phyloP scores from a whole-genome alignment of 257 asterid genomes.

The Echites panduratus region DNA sequence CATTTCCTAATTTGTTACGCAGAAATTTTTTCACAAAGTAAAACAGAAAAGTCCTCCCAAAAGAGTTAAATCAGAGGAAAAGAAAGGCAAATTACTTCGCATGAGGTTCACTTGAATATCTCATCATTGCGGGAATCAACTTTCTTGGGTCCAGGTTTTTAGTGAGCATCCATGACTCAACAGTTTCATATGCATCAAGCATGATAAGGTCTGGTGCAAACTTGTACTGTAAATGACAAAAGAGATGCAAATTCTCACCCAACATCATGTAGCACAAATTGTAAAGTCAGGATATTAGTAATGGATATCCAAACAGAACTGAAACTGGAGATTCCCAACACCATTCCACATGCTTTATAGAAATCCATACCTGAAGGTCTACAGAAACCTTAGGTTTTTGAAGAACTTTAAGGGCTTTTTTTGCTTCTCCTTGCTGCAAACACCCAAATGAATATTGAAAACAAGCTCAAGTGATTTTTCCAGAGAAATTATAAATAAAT shows the following conservation, averaged over 20 bases:
- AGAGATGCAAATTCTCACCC: constrained; percentile 12
- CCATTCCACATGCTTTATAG: constrained; percentile 4
- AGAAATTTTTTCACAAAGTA: no score
- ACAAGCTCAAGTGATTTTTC: not conserved
- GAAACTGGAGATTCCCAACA: constrained; percentile 11
- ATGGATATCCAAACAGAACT: constrained; percentile 13
- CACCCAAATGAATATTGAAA: constrained; percentile 8
- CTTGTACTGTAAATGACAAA: constrained; percentile 68
- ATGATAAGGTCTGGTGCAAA: constrained; percentile 94
- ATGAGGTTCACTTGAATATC: constrained; percentile 94
- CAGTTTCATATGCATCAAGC: constrained; percentile 99
- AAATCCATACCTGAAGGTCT: constrained; percentile 75
- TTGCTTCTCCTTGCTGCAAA: constrained; percentile 90
- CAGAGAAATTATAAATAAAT: not conserved
- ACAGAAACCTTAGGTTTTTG: constrained; percentile 85
- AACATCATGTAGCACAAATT: constrained; percentile 11
- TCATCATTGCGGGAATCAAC: constrained; percentile 99
- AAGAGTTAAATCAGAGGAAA: constrained; percentile 9
- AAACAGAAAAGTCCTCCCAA: no score
- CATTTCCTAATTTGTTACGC: no score
- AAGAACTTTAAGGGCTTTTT: constrained; percentile 92
- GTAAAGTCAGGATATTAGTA: constrained; percentile 8
- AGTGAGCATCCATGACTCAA: constrained; percentile 95
- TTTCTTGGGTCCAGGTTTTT: constrained; percentile 85
- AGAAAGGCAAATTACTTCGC: constrained; percentile 60